Evolutionary conservation across 2,329 filamentous ascomycete species (phyloP), one percentile per base, ranked within the genome.

Genomic region (Thielaviopsis populi): DNA sequence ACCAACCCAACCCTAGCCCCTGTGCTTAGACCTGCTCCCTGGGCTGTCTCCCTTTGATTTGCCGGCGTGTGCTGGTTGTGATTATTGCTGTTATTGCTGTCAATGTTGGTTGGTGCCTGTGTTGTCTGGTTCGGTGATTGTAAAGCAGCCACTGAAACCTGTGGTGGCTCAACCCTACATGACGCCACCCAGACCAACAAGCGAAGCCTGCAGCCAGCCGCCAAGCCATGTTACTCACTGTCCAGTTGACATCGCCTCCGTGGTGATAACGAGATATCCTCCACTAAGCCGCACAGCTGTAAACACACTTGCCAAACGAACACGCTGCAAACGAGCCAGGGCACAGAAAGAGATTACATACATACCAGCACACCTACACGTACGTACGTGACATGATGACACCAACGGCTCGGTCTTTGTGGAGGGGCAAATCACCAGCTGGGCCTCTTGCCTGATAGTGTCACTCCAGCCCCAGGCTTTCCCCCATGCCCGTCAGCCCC

Each of bases 141-240:
- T 19, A n/a, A 50, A 19, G n/a, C 27, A 33, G 24, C 27, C 50
- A 54, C 27, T 3, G 24, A 54, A 30, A 33, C 22, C 13, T 17
- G 22, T 54, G 22, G 50, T 30, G 50, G 27, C 24, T 30, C 15
- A 50, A 50, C 46, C 27, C 60, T n/a, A 53, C 19, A 50, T 30
- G 33, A 60, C 59, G 54, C 62, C 62, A 40, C 41, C 33, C 56
- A 53, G 60, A 43, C 62, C 62, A 64, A 60, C 54, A 64, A 64
- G 54, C 62, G 56, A 64, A 42, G 42, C 27, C 62, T 64, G 62
- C 42, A 64, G 62, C 42, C 56, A 64, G 17, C 62, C 62, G 62
- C 50, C 3, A 54, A 30, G 24, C 50, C 50, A 54, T 30, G 17
- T 50, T 22, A 15, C 19, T 24, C 48, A 53, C 48, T 30, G n/a